Percentiles rank a stretch among this genome's conserved stretches.
Evolutionary conservation across 306 rosid genomes (phyloP).

Genomic region (Corylus heterophylla): DNA sequence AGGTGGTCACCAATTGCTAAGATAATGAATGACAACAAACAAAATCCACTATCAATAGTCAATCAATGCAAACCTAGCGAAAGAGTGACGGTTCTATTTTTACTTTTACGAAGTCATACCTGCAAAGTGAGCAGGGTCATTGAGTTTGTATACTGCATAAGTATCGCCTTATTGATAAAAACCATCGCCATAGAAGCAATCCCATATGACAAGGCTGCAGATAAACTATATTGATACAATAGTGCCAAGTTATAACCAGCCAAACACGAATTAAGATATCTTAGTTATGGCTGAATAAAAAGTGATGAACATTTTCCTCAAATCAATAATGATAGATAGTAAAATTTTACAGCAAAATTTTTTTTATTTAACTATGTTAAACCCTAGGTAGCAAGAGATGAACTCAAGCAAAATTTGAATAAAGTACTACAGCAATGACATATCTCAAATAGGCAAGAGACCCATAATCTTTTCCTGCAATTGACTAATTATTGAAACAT

Average conservation of each 20-base stretch:
- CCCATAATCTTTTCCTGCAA: neutral
- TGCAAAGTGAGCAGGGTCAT: conserved; percentile 92
- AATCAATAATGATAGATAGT: neutral
- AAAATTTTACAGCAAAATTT: neutral
- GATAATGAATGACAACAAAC: conserved; percentile 6
- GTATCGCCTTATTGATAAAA: conserved; percentile 91
- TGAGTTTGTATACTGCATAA: conserved; percentile 81
- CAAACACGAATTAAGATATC: neutral
- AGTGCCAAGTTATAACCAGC: conserved; percentile 19
- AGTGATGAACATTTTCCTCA: neutral
- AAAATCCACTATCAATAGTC: conserved; percentile 13
- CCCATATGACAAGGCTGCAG: conserved; percentile 87
- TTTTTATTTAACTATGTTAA: neutral
- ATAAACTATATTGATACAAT: conserved; percentile 50
- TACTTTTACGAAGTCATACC: conserved; percentile 37
- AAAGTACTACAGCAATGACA: neutral
- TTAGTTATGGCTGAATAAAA: neutral
- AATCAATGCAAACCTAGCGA: conserved; percentile 8
- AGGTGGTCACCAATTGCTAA: conserved; percentile 78
- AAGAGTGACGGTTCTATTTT: neutral
- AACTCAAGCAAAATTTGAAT: neutral
- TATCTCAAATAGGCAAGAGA: neutral
- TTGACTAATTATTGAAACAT: neutral
- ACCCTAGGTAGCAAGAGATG: neutral
- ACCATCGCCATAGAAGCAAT: conserved; percentile 95